Percentiles rank a stretch among this genome's conserved stretches.
These are phyloP conservation scores for Trichoderma sp. DNA, from an alignment of 2,329 filamentous ascomycete genomes.

Conservation along the genomic window DNA sequence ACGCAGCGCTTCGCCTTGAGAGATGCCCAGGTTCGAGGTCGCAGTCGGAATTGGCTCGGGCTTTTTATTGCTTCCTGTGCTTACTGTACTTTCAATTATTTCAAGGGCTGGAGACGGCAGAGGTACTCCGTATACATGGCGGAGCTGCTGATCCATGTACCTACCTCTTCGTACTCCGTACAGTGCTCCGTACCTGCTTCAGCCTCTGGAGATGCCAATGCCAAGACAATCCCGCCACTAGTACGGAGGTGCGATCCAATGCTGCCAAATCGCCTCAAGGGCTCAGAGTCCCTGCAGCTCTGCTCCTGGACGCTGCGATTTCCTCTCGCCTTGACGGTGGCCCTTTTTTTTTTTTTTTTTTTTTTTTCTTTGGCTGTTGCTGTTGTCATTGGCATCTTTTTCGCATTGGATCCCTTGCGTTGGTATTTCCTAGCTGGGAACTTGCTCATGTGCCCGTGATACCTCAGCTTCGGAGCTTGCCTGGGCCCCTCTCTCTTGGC, in stretches of 20 bases:
- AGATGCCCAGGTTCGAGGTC: not conserved
- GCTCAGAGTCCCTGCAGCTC: slow-evolving; percentile 11
- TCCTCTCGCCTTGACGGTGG: not conserved
- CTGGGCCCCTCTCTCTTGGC: not conserved
- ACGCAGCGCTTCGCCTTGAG: not conserved
- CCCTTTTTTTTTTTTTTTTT: not conserved
- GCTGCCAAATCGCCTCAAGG: slow-evolving; percentile 10
- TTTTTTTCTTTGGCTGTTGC: not conserved
- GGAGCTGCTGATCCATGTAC: not conserved
- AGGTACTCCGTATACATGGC: not conserved
- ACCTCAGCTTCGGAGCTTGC: not conserved
- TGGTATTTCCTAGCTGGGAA: not conserved
- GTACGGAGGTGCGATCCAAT: not conserved
- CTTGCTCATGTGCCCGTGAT: slow-evolving; percentile 4
- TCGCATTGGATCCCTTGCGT: not conserved
- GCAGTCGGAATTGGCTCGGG: not conserved
- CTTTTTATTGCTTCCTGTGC: not conserved
- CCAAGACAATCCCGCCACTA: slow-evolving; percentile 8
- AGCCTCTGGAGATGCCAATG: slow-evolving; percentile 5
- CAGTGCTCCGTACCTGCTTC: slow-evolving; percentile 11
- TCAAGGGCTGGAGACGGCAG: not conserved
- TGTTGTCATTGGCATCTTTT: not conserved
- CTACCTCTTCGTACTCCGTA: no score
- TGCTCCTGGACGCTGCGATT: not conserved
- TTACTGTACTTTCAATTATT: no score